Evolutionary conservation across 2,329 filamentous ascomycete genomes (phyloP), one percentile per base, ranked within the genome.

Genomic region (Aspergillus sp.): DNA sequence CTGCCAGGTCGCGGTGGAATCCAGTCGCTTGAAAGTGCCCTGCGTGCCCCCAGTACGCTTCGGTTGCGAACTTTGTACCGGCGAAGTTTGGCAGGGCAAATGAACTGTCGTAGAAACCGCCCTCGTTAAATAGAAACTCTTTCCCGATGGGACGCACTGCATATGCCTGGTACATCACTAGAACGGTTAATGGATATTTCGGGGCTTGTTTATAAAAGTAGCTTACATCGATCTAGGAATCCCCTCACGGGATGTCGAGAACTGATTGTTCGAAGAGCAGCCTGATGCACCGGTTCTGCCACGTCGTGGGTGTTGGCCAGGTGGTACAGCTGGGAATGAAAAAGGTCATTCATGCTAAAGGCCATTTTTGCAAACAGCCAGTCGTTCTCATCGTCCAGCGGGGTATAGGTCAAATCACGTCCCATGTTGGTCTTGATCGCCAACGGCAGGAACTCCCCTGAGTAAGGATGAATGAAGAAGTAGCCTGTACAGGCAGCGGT

Each of bases 121-220:
- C 51, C 31, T 53, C 51, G 32, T 53, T 53, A 36, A 53, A 53
- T 3, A 53, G 51, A 18, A 53, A 53, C 16, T 53, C 51, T 12
- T 11, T 20, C 12, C 51, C 51, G 14, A 53, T 42, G 2, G 51
- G 51, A 7, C 51, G 51, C 4, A 53, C 51, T 2, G 51, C 51
- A 18, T 53, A 53, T 53, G 51, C 51, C 24, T 53, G 51, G 20
- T 53, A 53, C 51, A 53, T 53, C 32, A 53, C 51, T 53, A 16
- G 14, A 10, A 2, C 14, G 0, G 36, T 53, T 39, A 39, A 31
- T 24, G 12, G n/a, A 18, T n/a, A 32, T 5, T 16, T 20, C 2
- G n/a, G 42, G 10, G n/a, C 4, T 14, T 36, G 32, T 46, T 11
- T 12, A 46, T n/a, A 2, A 46, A n/a, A 0, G 5, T 6, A 36